Conservation (phyloP, 2,329 filamentous ascomycete genomes). For the Xylaria sp. region DNA sequence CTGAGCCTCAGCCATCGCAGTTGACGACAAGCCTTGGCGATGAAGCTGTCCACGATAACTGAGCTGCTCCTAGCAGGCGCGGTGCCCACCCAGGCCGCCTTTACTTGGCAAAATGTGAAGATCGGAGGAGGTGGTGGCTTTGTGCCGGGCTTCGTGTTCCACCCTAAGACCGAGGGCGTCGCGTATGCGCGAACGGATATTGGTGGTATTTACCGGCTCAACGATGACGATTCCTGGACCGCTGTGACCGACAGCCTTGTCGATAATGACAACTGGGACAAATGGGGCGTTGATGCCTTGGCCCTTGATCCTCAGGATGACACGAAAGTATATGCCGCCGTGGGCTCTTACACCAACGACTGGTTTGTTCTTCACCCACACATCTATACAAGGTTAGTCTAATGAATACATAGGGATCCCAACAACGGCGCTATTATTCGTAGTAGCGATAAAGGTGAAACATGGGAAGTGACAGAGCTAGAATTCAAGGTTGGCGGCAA, state of each 20-base stretch:
- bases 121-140: conserved; percentile 65
- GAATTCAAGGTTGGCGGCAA: conserved; percentile 67
- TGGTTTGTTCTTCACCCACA: conserved; percentile 46
- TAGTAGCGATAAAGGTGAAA: conserved; percentile 59
- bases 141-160: conserved; percentile 62
- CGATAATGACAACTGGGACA: conserved; percentile 53
- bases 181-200: conserved; percentile 64
- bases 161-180: conserved; percentile 55
- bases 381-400: background rate
- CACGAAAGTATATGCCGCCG: conserved; percentile 58
- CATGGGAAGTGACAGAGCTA: conserved; percentile 56
- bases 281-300: conserved; percentile 63
- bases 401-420: conserved; percentile 49
- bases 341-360: conserved; percentile 64
- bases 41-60: conserved; percentile 33
- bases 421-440: conserved; percentile 60
- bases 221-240: conserved; percentile 61
- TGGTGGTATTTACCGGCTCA: conserved; percentile 61
- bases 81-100: conserved; percentile 41
- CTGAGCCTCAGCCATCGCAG: conserved; percentile 15
- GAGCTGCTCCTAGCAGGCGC: conserved; percentile 29
- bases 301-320: conserved; percentile 61
- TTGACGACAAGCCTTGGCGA: conserved; percentile 26
- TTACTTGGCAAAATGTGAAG: conserved; percentile 55
- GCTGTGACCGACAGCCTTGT: conserved; percentile 55